Percentiles rank a stretch among this genome's conserved stretches.
Evolutionary conservation across 192 early-diverging fungal genomes (phyloP).

Genomic region (Backusella morwellensis): DNA sequence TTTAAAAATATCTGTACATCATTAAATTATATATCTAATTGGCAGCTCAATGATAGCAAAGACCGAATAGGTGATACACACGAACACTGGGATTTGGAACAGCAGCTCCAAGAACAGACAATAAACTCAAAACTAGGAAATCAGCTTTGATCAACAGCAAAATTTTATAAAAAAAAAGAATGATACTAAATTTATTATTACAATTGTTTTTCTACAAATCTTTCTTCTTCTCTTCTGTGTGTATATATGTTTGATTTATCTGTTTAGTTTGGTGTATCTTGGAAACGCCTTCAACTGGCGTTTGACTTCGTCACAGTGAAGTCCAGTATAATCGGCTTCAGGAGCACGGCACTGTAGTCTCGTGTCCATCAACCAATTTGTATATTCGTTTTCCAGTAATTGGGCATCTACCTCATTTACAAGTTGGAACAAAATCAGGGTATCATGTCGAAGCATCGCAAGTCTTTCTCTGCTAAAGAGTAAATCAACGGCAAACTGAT

Average conservation of each 20-base stretch:
- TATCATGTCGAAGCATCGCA: constrained; percentile 48
- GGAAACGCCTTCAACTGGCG: neutral
- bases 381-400: constrained; percentile 46
- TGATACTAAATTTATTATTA: neutral
- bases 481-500: constrained; percentile 41
- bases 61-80: neutral
- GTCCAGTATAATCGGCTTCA: neutral
- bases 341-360: constrained; percentile 17
- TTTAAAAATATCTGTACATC: neutral
- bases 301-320: constrained; percentile 15
- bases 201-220: neutral
- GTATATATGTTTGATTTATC: neutral
- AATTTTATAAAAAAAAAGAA: too few species aligned
- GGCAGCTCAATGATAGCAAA: neutral
- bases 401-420: constrained; percentile 47
- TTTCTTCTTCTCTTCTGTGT: neutral
- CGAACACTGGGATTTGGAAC: neutral
- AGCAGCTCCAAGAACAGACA: neutral
- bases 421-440: constrained; percentile 41
- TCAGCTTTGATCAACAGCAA: neutral
- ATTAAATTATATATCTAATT: neutral
- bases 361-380: constrained; percentile 52
- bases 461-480: constrained; percentile 43
- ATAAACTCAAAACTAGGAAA: neutral
- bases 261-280: neutral